These are phyloP conservation scores for Atalantia buxifolia DNA, from an alignment of 345 rosid species.

Conservation along the genomic window DNA sequence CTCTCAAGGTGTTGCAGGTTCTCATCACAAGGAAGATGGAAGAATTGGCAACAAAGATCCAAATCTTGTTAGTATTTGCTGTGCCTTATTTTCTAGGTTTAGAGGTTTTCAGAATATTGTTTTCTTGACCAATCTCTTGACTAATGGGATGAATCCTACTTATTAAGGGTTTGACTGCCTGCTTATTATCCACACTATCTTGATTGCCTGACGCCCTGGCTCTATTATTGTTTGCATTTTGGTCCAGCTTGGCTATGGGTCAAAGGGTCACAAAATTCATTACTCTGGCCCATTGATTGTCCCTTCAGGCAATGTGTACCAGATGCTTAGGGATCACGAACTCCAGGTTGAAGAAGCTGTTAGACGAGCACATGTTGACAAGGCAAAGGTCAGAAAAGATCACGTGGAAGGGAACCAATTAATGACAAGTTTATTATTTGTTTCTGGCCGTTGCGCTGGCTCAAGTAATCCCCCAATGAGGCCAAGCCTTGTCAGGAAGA, in stretches of 20 bases:
- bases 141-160: background rate
- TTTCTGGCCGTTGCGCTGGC: constrained; percentile 63
- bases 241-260: constrained; percentile 74
- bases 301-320: constrained; percentile 89
- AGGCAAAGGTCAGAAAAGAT: constrained; percentile 68
- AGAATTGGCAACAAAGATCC: constrained; percentile 64
- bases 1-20: constrained; percentile 30
- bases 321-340: constrained; percentile 92
- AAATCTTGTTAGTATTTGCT: constrained; percentile 57
- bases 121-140: background rate
- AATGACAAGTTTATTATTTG: constrained; percentile 56
- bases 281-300: constrained; percentile 89
- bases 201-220: background rate
- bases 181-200: background rate
- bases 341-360: constrained; percentile 94
- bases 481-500: constrained; percentile 13
- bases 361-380: constrained; percentile 76
- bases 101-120: background rate
- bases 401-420: constrained; percentile 61
- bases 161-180: background rate
- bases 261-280: constrained; percentile 89
- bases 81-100: background rate
- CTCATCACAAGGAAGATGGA: constrained; percentile 57
- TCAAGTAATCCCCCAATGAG: constrained; percentile 14
- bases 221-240: background rate